Conservation (phyloP, 495 filamentous ascomycete genomes). For the Trichoderma reesei region DNA sequence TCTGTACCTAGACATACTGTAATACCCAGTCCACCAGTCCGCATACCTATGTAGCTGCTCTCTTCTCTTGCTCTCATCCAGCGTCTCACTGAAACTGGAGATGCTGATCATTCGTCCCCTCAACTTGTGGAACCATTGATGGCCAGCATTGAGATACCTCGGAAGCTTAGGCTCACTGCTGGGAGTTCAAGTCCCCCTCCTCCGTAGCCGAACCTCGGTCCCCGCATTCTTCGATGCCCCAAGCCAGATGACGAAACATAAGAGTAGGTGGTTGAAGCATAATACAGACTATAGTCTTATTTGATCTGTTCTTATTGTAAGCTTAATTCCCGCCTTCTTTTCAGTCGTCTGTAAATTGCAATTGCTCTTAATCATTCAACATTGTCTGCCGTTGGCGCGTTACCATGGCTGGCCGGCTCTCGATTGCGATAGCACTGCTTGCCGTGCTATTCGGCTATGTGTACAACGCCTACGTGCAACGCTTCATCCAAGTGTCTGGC, state of each 20-base stretch:
- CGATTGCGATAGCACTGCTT: neutral
- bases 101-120: too few relatives aligned
- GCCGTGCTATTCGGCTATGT: neutral
- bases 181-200: neutral
- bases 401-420: neutral
- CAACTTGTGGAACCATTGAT: too few relatives aligned
- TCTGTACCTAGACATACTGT: too few relatives aligned
- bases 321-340: too few relatives aligned
- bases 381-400: neutral
- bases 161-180: too few relatives aligned
- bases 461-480: conserved; percentile 10
- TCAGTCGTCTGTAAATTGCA: too few relatives aligned
- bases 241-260: neutral
- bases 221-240: neutral
- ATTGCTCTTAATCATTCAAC: neutral
- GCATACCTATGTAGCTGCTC: neutral
- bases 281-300: neutral
- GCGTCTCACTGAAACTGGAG: neutral
- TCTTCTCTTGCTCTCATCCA: neutral
- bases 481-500: conserved; percentile 16
- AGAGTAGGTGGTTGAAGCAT: neutral
- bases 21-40: neutral
- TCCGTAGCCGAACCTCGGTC: neutral
- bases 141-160: too few relatives aligned
- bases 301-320: neutral